Conservation (phyloP, 352 stramenopile genomes). For the Blastocystis sp. region DNA sequence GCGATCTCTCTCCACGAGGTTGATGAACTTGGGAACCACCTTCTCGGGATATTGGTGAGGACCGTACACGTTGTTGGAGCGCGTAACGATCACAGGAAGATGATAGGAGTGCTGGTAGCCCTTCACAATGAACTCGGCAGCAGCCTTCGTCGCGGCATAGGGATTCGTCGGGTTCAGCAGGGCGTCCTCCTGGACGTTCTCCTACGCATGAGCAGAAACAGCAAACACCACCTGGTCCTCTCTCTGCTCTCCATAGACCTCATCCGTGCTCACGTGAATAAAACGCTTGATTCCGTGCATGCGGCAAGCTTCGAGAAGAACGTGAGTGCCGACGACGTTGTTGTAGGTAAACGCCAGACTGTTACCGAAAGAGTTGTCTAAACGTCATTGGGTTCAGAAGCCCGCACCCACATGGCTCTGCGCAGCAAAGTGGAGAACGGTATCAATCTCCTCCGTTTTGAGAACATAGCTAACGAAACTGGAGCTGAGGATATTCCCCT, state of each 20-base stretch:
- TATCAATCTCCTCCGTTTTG: constrained; percentile 90
- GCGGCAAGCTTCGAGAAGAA: constrained; percentile 91
- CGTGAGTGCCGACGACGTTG: constrained; percentile 95
- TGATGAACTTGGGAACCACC: constrained; percentile 96
- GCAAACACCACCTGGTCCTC: constrained; percentile 23
- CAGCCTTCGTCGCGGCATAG: constrained; percentile 95
- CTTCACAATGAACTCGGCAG: constrained; percentile 95
- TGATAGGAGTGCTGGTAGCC: constrained; percentile 87
- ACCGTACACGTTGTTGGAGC: constrained; percentile 97
- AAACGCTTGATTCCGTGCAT: constrained; percentile 85
- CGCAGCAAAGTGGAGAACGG: constrained; percentile 95
- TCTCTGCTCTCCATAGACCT: constrained; percentile 90
- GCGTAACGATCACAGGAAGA: constrained; percentile 91
- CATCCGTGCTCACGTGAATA: constrained; percentile 94
- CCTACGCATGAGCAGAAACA: background rate
- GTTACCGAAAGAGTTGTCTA: constrained; percentile 97
- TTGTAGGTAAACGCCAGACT: constrained; percentile 94
- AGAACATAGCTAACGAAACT: constrained; percentile 91
- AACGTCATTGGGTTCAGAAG: constrained; percentile 74
- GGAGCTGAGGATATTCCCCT: constrained; percentile 88
- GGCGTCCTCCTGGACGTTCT: constrained; percentile 70
- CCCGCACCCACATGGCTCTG: constrained; percentile 80
- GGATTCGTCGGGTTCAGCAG: constrained; percentile 88
- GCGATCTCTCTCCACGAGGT: constrained; percentile 74
- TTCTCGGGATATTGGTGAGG: constrained; percentile 98